A percentile compares a stretch with the other conserved stretches of the same genome.
Evolutionary conservation across 768 basidiomycete species (phyloP).

Genomic region (Dacryopinax spathularia): DNA sequence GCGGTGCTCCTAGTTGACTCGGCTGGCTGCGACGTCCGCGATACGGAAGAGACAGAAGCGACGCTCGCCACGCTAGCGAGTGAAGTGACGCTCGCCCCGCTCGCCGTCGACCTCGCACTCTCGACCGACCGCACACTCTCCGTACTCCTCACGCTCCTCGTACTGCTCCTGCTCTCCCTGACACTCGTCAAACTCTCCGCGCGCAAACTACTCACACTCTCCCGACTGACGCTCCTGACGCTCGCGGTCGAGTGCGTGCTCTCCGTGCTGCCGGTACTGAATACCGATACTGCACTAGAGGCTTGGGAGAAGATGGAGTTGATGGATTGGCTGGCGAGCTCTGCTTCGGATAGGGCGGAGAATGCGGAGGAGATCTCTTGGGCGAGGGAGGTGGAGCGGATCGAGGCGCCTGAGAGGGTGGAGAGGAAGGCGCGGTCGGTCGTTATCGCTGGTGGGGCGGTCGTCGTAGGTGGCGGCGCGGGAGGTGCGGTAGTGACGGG

Average conservation of each 20-base stretch:
- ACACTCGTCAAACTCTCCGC: neutral
- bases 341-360: neutral
- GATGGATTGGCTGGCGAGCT: neutral
- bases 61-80: neutral
- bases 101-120: neutral
- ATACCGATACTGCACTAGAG: neutral
- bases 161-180: neutral
- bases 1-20: neutral
- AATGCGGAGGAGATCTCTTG: neutral
- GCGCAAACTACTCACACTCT: neutral
- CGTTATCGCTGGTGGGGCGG: neutral
- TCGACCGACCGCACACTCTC: neutral
- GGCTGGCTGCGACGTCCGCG: neutral
- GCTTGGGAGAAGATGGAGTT: neutral
- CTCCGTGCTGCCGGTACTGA: neutral
- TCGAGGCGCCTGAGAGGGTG: neutral
- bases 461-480: neutral
- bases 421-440: neutral
- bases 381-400: conserved; percentile 1
- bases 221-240: no score
- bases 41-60: neutral
- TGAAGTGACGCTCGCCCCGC: neutral
- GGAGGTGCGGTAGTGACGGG: neutral
- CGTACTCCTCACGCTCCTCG: neutral
- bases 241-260: neutral